These are phyloP conservation scores for Cercospora sp. DNA, from an alignment of 2,329 filamentous ascomycete species.

Conservation along the genomic window DNA sequence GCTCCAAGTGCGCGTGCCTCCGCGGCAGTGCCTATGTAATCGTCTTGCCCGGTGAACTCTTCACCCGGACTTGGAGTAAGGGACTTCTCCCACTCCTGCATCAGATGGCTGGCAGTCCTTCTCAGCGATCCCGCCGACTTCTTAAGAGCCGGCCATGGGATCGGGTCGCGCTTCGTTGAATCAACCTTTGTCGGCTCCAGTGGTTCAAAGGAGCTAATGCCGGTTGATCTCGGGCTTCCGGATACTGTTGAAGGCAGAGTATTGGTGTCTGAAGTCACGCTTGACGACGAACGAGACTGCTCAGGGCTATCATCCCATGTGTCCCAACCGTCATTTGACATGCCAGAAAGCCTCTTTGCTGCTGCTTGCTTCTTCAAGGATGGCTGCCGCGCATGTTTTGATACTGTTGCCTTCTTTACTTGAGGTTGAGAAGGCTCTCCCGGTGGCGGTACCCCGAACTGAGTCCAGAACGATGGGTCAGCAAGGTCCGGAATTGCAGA, in stretches of 20 bases:
- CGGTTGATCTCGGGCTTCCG: slow-evolving; percentile 28
- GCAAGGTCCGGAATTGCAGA: slow-evolving; percentile 33
- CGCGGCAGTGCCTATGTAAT: slow-evolving; percentile 33
- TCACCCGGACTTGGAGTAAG: slow-evolving; percentile 48
- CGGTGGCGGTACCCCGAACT: slow-evolving; percentile 27
- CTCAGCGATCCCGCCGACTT: slow-evolving; percentile 71
- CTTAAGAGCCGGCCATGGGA: slow-evolving; percentile 69
- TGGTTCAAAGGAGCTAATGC: slow-evolving; percentile 18
- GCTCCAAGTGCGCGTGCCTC: slow-evolving; percentile 30
- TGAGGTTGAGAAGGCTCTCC: slow-evolving; percentile 21
- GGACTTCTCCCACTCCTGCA: slow-evolving; percentile 89
- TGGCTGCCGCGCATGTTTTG: slow-evolving; percentile 28
- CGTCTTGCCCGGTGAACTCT: slow-evolving; percentile 30
- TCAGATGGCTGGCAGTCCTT: slow-evolving; percentile 77
- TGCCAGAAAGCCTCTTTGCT: slow-evolving; percentile 21
- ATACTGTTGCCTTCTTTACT: slow-evolving; percentile 31
- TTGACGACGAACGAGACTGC: slow-evolving; percentile 28
- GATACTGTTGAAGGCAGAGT: slow-evolving; percentile 34
- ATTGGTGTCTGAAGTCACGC: slow-evolving; percentile 30
- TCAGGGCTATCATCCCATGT: slow-evolving; percentile 36
- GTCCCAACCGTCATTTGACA: slow-evolving; percentile 36
- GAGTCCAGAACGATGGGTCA: slow-evolving; percentile 36
- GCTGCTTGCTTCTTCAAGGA: slow-evolving; percentile 23
- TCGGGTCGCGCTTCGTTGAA: slow-evolving; percentile 42
- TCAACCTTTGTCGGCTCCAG: slow-evolving; percentile 17